Conservation (phyloP, 306 rosid species). For the Dalbergia cultrata region DNA sequence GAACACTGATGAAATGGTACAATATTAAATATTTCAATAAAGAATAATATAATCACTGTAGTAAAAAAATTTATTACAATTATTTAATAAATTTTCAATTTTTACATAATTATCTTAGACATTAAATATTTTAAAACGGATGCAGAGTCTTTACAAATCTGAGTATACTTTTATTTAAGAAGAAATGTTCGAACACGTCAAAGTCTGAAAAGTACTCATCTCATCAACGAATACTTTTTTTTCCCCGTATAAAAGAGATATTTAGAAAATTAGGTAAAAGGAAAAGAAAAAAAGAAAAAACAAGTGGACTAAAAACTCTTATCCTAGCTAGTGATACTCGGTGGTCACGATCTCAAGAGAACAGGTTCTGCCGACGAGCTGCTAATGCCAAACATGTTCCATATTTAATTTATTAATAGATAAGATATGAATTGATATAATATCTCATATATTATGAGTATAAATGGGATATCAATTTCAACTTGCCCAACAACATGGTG, state of each 20-base stretch:
- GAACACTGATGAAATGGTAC: background rate
- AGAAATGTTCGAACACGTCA: background rate
- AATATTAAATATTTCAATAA: no score
- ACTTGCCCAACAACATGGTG: background rate
- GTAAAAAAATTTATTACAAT: background rate
- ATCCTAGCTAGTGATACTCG: slow-evolving; percentile 1
- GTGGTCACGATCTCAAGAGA: background rate
- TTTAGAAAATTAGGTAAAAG: background rate
- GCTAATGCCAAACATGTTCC: no score
- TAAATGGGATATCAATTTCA: no score
- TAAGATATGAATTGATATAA: no score
- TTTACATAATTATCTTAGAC: no score
- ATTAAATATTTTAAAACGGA: no score
- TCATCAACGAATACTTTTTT: background rate
- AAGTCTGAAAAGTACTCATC: background rate
- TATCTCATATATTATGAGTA: no score
- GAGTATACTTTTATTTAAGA: background rate
- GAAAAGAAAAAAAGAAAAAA: background rate
- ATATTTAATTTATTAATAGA: no score
- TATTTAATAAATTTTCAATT: no score
- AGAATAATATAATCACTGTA: background rate
- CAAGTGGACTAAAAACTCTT: background rate
- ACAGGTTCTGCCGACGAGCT: background rate
- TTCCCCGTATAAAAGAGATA: background rate
- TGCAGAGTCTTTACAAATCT: background rate